These are phyloP conservation scores for Hericium erinaceus DNA, from an alignment of 768 basidiomycete genomes.

Conservation along the genomic window DNA sequence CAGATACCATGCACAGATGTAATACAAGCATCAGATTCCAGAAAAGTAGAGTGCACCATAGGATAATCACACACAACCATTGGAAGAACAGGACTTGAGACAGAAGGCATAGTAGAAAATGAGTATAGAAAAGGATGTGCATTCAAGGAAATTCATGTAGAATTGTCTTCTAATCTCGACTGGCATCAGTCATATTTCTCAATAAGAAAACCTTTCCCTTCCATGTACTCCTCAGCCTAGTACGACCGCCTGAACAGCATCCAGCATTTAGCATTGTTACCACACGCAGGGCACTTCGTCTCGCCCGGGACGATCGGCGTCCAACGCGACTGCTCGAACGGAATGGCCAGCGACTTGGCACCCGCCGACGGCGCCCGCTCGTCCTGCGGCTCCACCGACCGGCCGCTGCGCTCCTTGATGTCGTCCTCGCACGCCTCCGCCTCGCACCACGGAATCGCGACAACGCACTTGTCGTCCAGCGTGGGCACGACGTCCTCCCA, in stretches of 20 bases:
- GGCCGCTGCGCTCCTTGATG: conserved; percentile 89
- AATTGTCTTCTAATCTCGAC: too few relatives aligned
- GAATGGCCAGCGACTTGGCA: conserved; percentile 94
- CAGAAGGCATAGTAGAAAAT: too few relatives aligned
- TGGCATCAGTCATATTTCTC: too few relatives aligned
- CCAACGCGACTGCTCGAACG: conserved; percentile 86
- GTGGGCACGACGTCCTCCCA: conserved; percentile 94
- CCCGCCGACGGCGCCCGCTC: conserved; percentile 97
- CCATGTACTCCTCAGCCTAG: conserved; percentile 27
- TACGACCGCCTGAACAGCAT: conserved; percentile 93
- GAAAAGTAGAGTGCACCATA: too few relatives aligned
- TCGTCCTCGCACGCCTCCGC: conserved; percentile 89
- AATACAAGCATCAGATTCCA: too few relatives aligned
- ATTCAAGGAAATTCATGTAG: too few relatives aligned
- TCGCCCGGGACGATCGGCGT: conserved; percentile 70
- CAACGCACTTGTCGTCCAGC: conserved; percentile 79
- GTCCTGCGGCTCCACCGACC: conserved; percentile 83
- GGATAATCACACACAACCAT: too few relatives aligned
- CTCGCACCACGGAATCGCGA: conserved; percentile 96
- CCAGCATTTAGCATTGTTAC: conserved; percentile 85
- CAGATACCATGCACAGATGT: too few relatives aligned
- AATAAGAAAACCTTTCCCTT: too few relatives aligned
- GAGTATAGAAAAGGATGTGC: too few relatives aligned
- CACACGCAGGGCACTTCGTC: conserved; percentile 88
- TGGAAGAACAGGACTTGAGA: too few relatives aligned